phyloP scores from a whole-genome alignment of 495 filamentous ascomycete species.

The Coniosporium apollinis region DNA sequence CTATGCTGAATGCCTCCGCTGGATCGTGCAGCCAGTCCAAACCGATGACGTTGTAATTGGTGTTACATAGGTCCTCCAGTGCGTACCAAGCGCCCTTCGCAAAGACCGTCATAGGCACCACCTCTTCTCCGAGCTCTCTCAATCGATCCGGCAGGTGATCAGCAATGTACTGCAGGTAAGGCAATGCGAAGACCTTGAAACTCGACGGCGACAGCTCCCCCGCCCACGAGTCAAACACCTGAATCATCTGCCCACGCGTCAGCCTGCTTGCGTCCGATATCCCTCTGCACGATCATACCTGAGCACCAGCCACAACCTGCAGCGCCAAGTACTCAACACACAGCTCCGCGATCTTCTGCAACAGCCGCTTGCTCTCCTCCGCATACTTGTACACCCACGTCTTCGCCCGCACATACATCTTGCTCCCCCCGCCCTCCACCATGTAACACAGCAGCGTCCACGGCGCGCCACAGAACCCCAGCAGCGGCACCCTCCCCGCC shows the following conservation, averaged over 20 bases:
- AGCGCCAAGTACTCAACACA: constrained; percentile 88
- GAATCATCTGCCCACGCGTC: constrained; percentile 43
- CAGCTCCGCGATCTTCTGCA: constrained; percentile 80
- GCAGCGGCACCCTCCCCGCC: constrained; percentile 70
- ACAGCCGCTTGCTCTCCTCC: constrained; percentile 55
- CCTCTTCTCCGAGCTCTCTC: constrained; percentile 51
- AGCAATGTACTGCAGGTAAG: constrained; percentile 73
- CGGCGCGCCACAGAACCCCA: constrained; percentile 94
- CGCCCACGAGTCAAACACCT: constrained; percentile 99
- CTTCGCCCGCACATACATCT: constrained; percentile 80
- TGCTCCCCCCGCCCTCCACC: constrained; percentile 92
- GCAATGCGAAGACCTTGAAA: constrained; percentile 70
- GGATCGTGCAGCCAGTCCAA: constrained; percentile 93
- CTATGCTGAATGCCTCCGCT: constrained; percentile 60
- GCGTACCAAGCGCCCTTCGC: constrained; percentile 99
- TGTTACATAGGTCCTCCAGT: constrained; percentile 67
- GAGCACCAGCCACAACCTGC: constrained; percentile 82
- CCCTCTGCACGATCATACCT: constrained; percentile 29
- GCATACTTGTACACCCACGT: constrained; percentile 91
- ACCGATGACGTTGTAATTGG: constrained; percentile 84
- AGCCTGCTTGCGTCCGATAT: neutral
- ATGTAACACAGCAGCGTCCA: constrained; percentile 98
- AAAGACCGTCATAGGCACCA: constrained; percentile 96
- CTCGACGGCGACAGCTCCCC: constrained; percentile 72
- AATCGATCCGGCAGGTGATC: constrained; percentile 55